Evolutionary conservation across 768 basidiomycete genomes (phyloP).

Genomic region (Clavaria fumosa): DNA sequence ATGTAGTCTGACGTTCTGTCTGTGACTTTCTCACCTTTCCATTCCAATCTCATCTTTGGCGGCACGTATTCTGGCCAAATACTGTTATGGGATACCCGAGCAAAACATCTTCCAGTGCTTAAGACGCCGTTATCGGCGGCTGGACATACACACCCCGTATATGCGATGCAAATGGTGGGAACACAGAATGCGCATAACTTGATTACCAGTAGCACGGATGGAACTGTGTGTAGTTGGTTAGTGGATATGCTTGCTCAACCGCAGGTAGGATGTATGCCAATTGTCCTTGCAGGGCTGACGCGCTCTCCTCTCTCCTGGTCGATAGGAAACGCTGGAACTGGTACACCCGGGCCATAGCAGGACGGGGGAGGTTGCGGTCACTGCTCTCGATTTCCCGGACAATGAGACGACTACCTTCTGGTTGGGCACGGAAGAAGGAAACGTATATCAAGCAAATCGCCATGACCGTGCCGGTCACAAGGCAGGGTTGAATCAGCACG

Average conservation of each 20-base stretch:
- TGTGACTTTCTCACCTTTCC: conserved; percentile 93
- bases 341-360: conserved; percentile 85
- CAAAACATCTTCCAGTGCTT: conserved; percentile 88
- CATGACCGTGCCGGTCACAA: conserved; percentile 96
- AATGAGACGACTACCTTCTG: conserved; percentile 96
- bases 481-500: conserved; percentile 85
- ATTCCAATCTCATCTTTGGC: conserved; percentile 92
- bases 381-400: conserved; percentile 84
- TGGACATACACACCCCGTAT: conserved; percentile 97
- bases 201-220: conserved; percentile 94
- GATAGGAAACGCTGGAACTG: conserved; percentile 94
- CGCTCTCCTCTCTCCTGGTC: too few relatives aligned
- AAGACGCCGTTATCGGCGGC: conserved; percentile 94
- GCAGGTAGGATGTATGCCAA: conserved; percentile 38
- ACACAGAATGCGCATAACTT: conserved; percentile 98
- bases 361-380: conserved; percentile 93
- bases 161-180: conserved; percentile 96
- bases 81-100: conserved; percentile 93
- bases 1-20: conserved; percentile 90
- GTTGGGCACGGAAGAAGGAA: conserved; percentile 97
- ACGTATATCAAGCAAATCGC: conserved; percentile 90
- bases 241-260: conserved; percentile 98
- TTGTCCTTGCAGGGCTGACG: too few relatives aligned
- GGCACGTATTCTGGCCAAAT: conserved; percentile 99
- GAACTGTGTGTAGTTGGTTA: conserved; percentile 93